phyloP scores from a whole-genome alignment of 805 yeast genomes.

The Saturnispora silvae region DNA sequence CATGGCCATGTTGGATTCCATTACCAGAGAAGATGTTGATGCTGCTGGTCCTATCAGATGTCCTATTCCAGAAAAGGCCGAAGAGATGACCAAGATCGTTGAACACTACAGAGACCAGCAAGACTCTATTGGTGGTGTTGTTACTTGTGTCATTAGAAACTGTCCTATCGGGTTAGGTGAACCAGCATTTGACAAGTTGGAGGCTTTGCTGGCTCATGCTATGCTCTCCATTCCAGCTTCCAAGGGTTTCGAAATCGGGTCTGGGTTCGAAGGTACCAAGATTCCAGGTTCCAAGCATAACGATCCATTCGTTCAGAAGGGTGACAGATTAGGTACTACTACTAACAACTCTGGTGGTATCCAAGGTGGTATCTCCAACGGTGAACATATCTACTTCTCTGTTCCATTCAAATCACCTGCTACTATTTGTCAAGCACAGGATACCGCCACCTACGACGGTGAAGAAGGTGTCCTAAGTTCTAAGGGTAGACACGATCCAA shows the following conservation, averaged over 20 bases:
- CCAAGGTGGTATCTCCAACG: slow-evolving; percentile 97
- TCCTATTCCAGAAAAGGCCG: slow-evolving; percentile 66
- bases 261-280: slow-evolving; percentile 84
- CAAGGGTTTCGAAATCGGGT: slow-evolving; percentile 95
- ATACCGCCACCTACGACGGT: slow-evolving; percentile 84
- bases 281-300: slow-evolving; percentile 93
- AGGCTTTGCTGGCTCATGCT: slow-evolving; percentile 93
- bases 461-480: slow-evolving; percentile 82
- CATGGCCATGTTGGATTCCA: slow-evolving; percentile 53
- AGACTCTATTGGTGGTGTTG: slow-evolving; percentile 96
- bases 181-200: slow-evolving; percentile 94
- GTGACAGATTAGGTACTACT: slow-evolving; percentile 63
- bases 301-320: slow-evolving; percentile 63
- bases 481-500: slow-evolving; percentile 97
- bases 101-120: slow-evolving; percentile 76
- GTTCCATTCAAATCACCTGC: slow-evolving; percentile 98
- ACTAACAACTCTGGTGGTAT: slow-evolving; percentile 95
- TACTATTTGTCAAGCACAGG: slow-evolving; percentile 88
- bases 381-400: slow-evolving; percentile 87
- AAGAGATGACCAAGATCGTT: slow-evolving; percentile 74
- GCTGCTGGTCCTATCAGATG: slow-evolving; percentile 86
- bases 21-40: slow-evolving; percentile 85
- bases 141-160: slow-evolving; percentile 92
- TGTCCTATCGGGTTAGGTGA: slow-evolving; percentile 95
- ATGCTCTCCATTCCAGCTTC: slow-evolving; percentile 97